phyloP scores from a whole-genome alignment of 1,284 basidiomycete genomes.

The Cryptococcus sp. region DNA sequence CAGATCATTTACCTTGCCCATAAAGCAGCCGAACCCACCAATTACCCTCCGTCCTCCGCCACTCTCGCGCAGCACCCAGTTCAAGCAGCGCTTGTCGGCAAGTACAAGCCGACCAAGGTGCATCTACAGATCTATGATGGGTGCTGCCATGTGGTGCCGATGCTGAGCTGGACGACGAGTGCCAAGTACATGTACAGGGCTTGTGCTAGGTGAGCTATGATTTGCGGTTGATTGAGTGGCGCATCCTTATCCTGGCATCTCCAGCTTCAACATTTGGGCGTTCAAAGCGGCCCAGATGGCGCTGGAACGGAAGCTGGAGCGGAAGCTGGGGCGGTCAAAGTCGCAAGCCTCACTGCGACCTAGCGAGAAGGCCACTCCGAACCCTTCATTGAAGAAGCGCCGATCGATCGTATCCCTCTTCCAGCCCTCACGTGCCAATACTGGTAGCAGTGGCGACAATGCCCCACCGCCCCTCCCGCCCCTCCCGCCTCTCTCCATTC shows the following conservation, averaged over 20 bases:
- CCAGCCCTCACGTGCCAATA: constrained; percentile 1
- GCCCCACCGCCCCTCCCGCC: no score
- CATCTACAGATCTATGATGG: constrained; percentile 52
- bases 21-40: constrained; percentile 51
- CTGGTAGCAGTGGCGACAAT: background rate
- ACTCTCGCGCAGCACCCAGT: constrained; percentile 49
- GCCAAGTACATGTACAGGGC: constrained; percentile 49
- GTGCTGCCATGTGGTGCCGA: constrained; percentile 50
- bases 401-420: constrained; percentile 1
- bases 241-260: background rate
- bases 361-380: no score
- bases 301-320: constrained; percentile 21
- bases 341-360: constrained; percentile 5
- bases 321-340: constrained; percentile 16
- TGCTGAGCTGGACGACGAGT: constrained; percentile 46
- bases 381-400: background rate
- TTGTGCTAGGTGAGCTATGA: constrained; percentile 40
- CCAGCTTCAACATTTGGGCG: constrained; percentile 49
- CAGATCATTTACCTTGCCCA: constrained; percentile 54
- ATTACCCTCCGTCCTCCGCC: constrained; percentile 45
- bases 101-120: constrained; percentile 53
- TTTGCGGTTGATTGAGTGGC: background rate
- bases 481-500: background rate
- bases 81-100: constrained; percentile 42
- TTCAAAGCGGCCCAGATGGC: constrained; percentile 38